Conservation (phyloP, 139 green algal species). For the Tetraselmis chui region DNA sequence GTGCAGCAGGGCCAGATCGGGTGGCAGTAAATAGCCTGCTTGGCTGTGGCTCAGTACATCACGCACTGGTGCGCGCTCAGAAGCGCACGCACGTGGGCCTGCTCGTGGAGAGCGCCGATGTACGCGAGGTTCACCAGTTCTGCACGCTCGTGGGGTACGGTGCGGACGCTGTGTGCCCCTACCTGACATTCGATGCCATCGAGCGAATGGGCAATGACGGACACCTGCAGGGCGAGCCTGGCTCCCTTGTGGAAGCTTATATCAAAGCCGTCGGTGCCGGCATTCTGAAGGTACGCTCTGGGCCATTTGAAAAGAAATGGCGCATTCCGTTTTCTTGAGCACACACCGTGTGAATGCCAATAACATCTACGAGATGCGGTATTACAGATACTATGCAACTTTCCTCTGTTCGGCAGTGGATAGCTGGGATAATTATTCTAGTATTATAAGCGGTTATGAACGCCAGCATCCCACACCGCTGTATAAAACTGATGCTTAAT, state of each 20-base stretch:
- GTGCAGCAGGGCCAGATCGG: slow-evolving; percentile 40
- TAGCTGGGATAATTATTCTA: too few relatives aligned
- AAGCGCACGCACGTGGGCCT: slow-evolving; percentile 62
- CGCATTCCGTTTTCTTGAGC: too few relatives aligned
- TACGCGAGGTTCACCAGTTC: slow-evolving; percentile 85
- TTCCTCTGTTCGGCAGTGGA: too few relatives aligned
- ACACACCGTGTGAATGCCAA: too few relatives aligned
- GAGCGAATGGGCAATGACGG: slow-evolving; percentile 34
- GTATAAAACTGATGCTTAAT: too few relatives aligned
- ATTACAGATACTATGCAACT: too few relatives aligned
- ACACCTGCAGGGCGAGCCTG: slow-evolving; percentile 44
- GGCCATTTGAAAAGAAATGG: too few relatives aligned
- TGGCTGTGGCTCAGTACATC: slow-evolving; percentile 80
- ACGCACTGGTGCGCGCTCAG: slow-evolving; percentile 68
- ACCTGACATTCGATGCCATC: slow-evolving; percentile 79
- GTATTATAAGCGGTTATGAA: too few relatives aligned
- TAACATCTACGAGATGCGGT: too few relatives aligned
- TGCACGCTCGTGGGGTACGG: slow-evolving; percentile 88
- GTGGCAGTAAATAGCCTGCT: slow-evolving; percentile 76
- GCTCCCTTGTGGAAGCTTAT: slow-evolving; percentile 64
- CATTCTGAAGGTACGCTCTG: slow-evolving; percentile 60
- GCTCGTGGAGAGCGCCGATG: slow-evolving; percentile 77
- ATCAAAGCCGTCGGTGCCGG: slow-evolving; percentile 64
- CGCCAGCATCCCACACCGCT: too few relatives aligned
- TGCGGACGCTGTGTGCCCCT: slow-evolving; percentile 88